These are phyloP conservation scores for Cryphonectria radicalis DNA, from an alignment of 2,329 filamentous ascomycete genomes.

Conservation along the genomic window DNA sequence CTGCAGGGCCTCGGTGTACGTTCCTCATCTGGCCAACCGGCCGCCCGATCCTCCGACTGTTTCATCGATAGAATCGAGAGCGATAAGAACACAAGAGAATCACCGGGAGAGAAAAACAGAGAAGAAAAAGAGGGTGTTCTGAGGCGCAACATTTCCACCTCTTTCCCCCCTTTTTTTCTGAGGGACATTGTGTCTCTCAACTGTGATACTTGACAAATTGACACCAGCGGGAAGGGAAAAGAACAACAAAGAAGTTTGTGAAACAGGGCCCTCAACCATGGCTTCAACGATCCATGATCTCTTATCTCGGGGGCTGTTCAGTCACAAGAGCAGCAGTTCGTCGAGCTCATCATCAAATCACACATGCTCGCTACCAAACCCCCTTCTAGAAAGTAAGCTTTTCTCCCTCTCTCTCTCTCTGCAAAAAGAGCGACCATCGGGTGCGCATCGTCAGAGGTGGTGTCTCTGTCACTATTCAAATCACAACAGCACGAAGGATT, in stretches of 20 bases:
- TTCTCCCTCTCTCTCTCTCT: not conserved
- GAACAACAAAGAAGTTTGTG: not conserved
- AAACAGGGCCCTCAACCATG: not conserved
- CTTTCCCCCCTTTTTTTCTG: too few species aligned
- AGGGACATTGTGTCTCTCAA: not conserved
- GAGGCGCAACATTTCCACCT: not conserved
- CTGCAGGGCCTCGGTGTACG: not conserved
- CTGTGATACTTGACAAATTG: too few species aligned
- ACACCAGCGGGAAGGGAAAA: not conserved
- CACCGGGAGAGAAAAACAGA: too few species aligned
- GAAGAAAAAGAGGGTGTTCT: not conserved
- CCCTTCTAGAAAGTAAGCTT: slow-evolving; percentile 18
- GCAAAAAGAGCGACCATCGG: too few species aligned
- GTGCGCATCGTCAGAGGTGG: not conserved
- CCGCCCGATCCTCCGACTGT: not conserved
- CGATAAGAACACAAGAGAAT: not conserved
- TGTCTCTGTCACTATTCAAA: not conserved
- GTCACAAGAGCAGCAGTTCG: slow-evolving; percentile 8
- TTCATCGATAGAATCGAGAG: not conserved
- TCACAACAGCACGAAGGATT: not conserved
- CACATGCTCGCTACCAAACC: slow-evolving; percentile 15
- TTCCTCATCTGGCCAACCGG: not conserved
- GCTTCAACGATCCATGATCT: slow-evolving; percentile 9
- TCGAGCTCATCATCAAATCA: slow-evolving; percentile 18
- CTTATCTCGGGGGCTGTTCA: slow-evolving; percentile 10